Evolutionary conservation across 1,284 basidiomycete genomes (phyloP).

Genomic region (Cryptococcus sp.): DNA sequence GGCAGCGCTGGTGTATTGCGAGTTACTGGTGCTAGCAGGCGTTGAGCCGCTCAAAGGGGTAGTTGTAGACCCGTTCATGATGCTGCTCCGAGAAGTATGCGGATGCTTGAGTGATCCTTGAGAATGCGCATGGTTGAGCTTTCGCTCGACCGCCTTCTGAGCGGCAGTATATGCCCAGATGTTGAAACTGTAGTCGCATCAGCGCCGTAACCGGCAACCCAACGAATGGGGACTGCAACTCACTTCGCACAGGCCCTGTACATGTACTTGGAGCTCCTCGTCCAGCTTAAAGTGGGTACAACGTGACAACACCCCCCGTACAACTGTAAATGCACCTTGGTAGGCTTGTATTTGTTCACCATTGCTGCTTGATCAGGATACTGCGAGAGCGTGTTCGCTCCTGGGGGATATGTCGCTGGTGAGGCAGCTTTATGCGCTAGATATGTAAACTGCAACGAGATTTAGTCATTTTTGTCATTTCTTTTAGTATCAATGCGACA

Average conservation of each 20-base stretch:
- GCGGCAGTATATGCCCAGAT: slow-evolving; percentile 51
- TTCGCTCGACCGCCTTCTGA: slow-evolving; percentile 30
- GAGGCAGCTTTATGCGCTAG: slow-evolving; percentile 57
- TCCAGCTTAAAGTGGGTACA: slow-evolving; percentile 52
- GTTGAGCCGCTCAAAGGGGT: slow-evolving; percentile 3
- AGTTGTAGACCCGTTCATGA: background rate
- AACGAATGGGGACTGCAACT: slow-evolving; percentile 8
- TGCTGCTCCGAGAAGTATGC: slow-evolving; percentile 1
- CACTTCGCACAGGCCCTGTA: slow-evolving; percentile 51
- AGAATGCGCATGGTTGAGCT: slow-evolving; percentile 19
- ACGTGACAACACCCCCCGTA: slow-evolving; percentile 54
- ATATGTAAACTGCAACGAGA: slow-evolving; percentile 51
- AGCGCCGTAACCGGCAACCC: background rate
- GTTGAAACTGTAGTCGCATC: slow-evolving; percentile 42
- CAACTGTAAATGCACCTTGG: slow-evolving; percentile 57
- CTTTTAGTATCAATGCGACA: background rate
- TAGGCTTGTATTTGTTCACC: slow-evolving; percentile 54
- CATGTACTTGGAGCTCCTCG: slow-evolving; percentile 49
- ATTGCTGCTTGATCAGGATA: slow-evolving; percentile 50
- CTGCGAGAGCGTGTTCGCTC: slow-evolving; percentile 45
- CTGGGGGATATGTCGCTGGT: slow-evolving; percentile 52
- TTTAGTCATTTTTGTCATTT: background rate
- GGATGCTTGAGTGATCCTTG: slow-evolving; percentile 8
- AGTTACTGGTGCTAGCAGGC: background rate
- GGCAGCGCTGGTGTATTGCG: slow-evolving; percentile 12